These are phyloP conservation scores for Lipomyces orientalis DNA, from an alignment of 805 yeast genomes.

Conservation along the genomic window DNA sequence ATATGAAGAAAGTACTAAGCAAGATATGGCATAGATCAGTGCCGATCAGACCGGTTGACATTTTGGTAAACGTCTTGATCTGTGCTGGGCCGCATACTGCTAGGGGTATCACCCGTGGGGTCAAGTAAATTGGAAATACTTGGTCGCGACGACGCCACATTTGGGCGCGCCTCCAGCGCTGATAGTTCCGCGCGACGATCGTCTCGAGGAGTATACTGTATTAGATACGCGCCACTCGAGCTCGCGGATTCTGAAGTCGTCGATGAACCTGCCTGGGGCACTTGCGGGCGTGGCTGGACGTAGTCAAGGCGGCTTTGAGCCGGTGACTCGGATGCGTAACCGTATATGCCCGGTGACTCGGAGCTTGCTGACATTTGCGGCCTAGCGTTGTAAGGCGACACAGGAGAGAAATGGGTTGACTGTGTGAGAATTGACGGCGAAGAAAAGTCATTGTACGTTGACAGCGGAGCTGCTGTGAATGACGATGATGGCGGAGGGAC, in stretches of 20 bases:
- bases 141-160: conserved; percentile 15
- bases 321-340: conserved; percentile 1
- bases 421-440: background rate
- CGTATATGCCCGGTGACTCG: conserved; percentile 12
- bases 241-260: background rate
- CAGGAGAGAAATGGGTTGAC: background rate
- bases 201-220: background rate
- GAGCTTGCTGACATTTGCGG: background rate
- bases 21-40: background rate
- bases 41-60: background rate
- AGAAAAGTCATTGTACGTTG: background rate
- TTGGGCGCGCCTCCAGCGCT: background rate
- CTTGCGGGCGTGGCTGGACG: background rate
- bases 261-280: conserved; percentile 3
- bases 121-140: conserved; percentile 25
- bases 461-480: background rate
- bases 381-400: background rate
- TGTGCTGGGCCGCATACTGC: background rate
- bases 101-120: conserved; percentile 21
- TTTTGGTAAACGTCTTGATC: background rate
- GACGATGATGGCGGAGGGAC: background rate
- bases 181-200: background rate
- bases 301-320: background rate
- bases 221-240: background rate
- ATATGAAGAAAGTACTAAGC: no score